Base-by-base conservation (phyloP, 176 grass and related monocot genomes). In the Themeda triandra region DNA sequence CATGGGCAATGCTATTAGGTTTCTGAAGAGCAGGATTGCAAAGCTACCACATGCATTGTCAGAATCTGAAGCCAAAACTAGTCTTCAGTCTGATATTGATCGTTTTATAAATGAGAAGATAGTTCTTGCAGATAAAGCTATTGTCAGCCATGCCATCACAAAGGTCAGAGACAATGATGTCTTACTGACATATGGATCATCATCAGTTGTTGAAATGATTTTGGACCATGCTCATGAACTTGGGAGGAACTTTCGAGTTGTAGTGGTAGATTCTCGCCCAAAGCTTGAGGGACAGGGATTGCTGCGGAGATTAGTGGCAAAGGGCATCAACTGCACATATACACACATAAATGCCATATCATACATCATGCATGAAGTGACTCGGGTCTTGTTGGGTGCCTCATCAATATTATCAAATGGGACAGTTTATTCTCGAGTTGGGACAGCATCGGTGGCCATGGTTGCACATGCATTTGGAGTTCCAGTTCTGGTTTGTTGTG, bases 331-430 rank as follows among this genome's bases (percentile, higher is more conserved):
- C 66, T 97, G 95, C 76, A 92, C 90, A 59, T 97, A 97, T 59
- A 94, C 88, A 31, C 95, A 97, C 86, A 89, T 97, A 78, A 94
- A 97, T 80, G 95, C 92, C 65, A 84, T 94, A 76, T 94, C 95
- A 63, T 97, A 97, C 75, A 94, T 92, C 83, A 97, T 97, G 95
- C 92, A 91, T 79, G 95, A 97, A 91, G 95, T 93, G 41, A 97
- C 90, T 41, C 85, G 86, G 76, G 95, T 97, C 37, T 94, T 97
- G 69, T 82, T 97, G 40, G 95, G 95, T 69, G 95, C 95, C 68
- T 90, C 90, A 15, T 94, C 92, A 59, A 84, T 97, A 60, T 82
- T 97, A 32, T 94, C 92, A 49, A 97, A 97, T 76, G 95, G 95
- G 77, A 94, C 95, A 54, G 92, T 97, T 60, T 97, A 97, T 88